phyloP scores from a whole-genome alignment of 768 basidiomycete genomes.

The Amanita pseudoporphyria region DNA sequence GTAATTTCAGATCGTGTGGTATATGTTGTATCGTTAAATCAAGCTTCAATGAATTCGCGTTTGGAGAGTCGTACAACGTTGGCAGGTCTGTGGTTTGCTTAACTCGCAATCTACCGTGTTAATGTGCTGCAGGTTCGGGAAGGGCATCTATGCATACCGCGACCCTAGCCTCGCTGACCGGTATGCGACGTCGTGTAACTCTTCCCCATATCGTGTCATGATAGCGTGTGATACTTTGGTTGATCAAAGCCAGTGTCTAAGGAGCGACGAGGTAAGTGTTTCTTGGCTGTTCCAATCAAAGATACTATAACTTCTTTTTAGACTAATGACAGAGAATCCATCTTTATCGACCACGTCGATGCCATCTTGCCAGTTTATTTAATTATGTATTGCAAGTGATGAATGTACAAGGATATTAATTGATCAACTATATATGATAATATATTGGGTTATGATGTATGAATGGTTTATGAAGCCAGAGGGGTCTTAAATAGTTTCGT shows the following conservation, averaged over 20 bases:
- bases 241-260: slow-evolving; percentile 21
- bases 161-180: slow-evolving; percentile 50
- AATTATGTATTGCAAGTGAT: slow-evolving; percentile 43
- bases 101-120: slow-evolving; percentile 1
- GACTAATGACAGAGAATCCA: slow-evolving; percentile 36
- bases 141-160: slow-evolving; percentile 53
- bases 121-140: slow-evolving; percentile 36
- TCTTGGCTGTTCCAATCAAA: background rate
- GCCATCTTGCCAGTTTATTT: slow-evolving; percentile 50
- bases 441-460: background rate
- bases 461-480: slow-evolving; percentile 25
- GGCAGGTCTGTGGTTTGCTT: slow-evolving; percentile 35
- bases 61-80: slow-evolving; percentile 39
- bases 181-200: slow-evolving; percentile 56
- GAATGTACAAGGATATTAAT: background rate
- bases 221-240: slow-evolving; percentile 49
- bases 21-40: slow-evolving; percentile 53
- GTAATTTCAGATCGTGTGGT: slow-evolving; percentile 54
- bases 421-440: slow-evolving; percentile 5
- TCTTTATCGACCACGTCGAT: slow-evolving; percentile 45
- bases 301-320: slow-evolving; percentile 13
- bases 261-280: slow-evolving; percentile 19
- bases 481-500: slow-evolving; percentile 39
- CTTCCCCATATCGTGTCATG: slow-evolving; percentile 58
- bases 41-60: slow-evolving; percentile 46